Evolutionary conservation across 441 rosid species (phyloP), one percentile per base, ranked within the genome.

Genomic region (Biscutella laevigata): DNA sequence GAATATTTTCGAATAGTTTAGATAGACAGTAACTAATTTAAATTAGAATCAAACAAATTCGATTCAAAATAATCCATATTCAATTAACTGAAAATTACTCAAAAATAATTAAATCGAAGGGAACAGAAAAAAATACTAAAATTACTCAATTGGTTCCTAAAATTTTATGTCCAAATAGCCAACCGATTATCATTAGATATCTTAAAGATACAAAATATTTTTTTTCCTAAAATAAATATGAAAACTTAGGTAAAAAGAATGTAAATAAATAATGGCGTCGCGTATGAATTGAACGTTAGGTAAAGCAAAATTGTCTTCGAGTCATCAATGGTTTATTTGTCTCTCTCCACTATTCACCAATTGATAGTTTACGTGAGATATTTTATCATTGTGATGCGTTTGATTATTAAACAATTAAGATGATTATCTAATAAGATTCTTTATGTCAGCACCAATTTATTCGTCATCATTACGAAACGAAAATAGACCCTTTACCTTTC

Each of bases 211-310:
- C n/a, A n/a, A n/a, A n/a, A n/a, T n/a, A n/a, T n/a, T n/a, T n/a
- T n/a, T n/a, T n/a, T n/a, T n/a, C n/a, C n/a, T n/a, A n/a, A n/a
- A n/a, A n/a, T n/a, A n/a, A n/a, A n/a, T n/a, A n/a, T n/a, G n/a
- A n/a, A 6, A 20, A 28, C 21, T 65, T 65, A 65, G 56, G 54
- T 57, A 28, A 7, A 28, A 7, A 30, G 14, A 13, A 48, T 15
- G 37, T 36, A 43, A 51, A n/a, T n/a, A 28, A 26, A 7, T 43
- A 65, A 53, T 59, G 39, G 21, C 50, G 21, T 64, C 12, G 34
- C 20, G n/a, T 59, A 32, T 33, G 36, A 46, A 38, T 47, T 39
- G 57, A 59, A 17, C 5, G 57, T 67, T 67, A 47, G 71, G 66
- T 67, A 35, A 60, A 46, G 27, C 45, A 24, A 59, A 17, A 1